Evolutionary conservation across 2,329 filamentous ascomycete species (phyloP), one percentile per base, ranked within the genome.

Genomic region (Fusarium sp.): DNA sequence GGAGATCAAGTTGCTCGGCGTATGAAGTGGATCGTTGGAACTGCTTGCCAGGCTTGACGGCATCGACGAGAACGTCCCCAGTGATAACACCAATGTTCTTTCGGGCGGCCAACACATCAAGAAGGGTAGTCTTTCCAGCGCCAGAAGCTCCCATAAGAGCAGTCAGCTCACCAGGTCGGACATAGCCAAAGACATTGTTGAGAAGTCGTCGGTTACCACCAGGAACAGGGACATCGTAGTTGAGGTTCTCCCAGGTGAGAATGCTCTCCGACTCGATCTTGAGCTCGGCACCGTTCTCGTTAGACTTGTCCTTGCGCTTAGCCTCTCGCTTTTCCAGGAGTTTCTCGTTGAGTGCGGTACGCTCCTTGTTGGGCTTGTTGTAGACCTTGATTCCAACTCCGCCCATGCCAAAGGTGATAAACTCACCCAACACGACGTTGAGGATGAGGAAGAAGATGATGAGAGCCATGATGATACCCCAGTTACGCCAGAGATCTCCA

Each of bases 161-260:
- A 3, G 91, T 94, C 9, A 95, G 83, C 72, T 90, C 87, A 34
- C 92, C 92, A 2, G 92, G 92, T 67, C 90, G 89, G 55, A 93
- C 91, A 71, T 90, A 95, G 2, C 90, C 93, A 61, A 81, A 86
- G 1, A 88, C 81, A 40, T 83, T 80, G 75, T 84, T 83, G 2
- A 90, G 83, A 6, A 90, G 83, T 4, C 85, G 83, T 9, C 86
- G 82, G 4, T 82, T 85, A 2, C 86, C 87, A 4, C 83, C 85
- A 0, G 86, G 82, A 4, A 88, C 84, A 0, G 87, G 87, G 0
- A 91, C 88, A 63, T 90, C 87, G 77, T 97, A 97, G 75, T 90
- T 92, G 65, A 97, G 88, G 69, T 91, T 84, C 77, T 95, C 91
- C 91, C 93, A 97, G 0, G 93, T 97, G 64, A 97, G 84, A n/a